These are phyloP conservation scores for Endogone sp. DNA, from an alignment of 192 early-diverging fungal species.

Conservation along the genomic window DNA sequence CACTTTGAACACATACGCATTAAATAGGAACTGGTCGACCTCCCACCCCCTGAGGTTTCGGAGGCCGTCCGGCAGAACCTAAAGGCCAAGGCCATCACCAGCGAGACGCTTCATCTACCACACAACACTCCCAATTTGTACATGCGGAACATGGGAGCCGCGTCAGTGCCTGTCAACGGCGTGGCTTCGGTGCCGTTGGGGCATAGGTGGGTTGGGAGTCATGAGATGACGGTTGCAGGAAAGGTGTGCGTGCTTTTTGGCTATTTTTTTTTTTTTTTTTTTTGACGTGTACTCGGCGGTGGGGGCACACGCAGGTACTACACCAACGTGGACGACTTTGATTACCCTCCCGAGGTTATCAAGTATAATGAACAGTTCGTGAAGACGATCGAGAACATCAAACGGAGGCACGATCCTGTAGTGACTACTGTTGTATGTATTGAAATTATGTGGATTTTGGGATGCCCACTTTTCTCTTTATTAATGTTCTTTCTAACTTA, in stretches of 20 bases:
- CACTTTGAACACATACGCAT: conserved; percentile 5
- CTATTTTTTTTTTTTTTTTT: too few relatives aligned
- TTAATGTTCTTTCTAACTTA: too few relatives aligned
- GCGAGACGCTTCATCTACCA: conserved; percentile 20
- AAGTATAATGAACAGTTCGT: conserved; percentile 85
- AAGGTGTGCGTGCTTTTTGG: background rate
- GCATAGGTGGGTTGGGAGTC: conserved; percentile 44
- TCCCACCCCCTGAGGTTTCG: conserved; percentile 18
- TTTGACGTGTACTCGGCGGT: too few relatives aligned
- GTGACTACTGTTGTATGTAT: conserved; percentile 75
- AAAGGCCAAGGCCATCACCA: background rate
- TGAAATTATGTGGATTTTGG: background rate
- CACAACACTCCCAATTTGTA: conserved; percentile 42
- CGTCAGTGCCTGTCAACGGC: background rate
- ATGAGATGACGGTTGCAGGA: background rate
- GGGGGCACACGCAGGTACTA: too few relatives aligned
- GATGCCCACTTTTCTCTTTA: too few relatives aligned
- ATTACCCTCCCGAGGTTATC: conserved; percentile 64
- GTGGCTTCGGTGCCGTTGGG: conserved; percentile 33
- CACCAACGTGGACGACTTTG: conserved; percentile 43
- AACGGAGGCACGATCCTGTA: conserved; percentile 89
- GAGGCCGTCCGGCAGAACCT: conserved; percentile 3
- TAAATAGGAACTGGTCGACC: conserved; percentile 28
- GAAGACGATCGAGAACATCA: conserved; percentile 86
- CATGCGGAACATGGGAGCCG: conserved; percentile 18